Evolutionary conservation across 106 monocot genomes (phyloP).

Genomic region (Acanthochlamys bracteata): DNA sequence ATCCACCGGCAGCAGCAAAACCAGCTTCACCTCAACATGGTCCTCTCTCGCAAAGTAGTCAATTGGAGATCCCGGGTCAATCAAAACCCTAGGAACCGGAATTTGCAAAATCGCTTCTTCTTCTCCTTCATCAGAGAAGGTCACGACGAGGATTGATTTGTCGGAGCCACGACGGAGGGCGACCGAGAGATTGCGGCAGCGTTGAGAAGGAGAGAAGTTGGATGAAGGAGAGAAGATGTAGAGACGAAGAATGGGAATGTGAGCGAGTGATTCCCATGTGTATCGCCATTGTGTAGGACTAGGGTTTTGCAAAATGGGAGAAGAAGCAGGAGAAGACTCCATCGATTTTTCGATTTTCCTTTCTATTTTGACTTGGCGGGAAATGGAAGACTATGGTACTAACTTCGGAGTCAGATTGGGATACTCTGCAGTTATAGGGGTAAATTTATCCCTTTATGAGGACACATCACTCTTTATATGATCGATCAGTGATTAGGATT

Average conservation of each 20-base stretch:
- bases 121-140: slow-evolving; percentile 19
- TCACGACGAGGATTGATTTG: slow-evolving; percentile 24
- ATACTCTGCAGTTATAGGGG: no score
- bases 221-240: slow-evolving; percentile 32
- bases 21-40: slow-evolving; percentile 46
- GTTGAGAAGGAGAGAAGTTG: slow-evolving; percentile 23
- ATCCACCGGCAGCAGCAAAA: slow-evolving; percentile 42
- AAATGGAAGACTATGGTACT: no score
- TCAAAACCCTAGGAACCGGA: slow-evolving; percentile 55
- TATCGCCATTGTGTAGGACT: slow-evolving; percentile 34
- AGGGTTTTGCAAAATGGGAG: slow-evolving; percentile 2
- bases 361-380: no score
- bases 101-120: slow-evolving; percentile 14
- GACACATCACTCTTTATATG: no score
- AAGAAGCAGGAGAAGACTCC: slow-evolving; percentile 1
- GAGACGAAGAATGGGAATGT: slow-evolving; percentile 53
- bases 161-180: slow-evolving; percentile 17
- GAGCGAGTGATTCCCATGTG: slow-evolving; percentile 52
- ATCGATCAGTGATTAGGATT: no score
- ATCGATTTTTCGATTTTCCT: no score
- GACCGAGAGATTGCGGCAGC: slow-evolving; percentile 13
- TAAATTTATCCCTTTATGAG: no score
- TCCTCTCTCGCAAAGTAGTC: slow-evolving; percentile 24
- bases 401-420: no score
- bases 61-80: slow-evolving; percentile 29